Evolutionary conservation across 2,329 filamentous ascomycete genomes (phyloP), one percentile per base, ranked within the genome.

Genomic region (Talaromyces sp.): DNA sequence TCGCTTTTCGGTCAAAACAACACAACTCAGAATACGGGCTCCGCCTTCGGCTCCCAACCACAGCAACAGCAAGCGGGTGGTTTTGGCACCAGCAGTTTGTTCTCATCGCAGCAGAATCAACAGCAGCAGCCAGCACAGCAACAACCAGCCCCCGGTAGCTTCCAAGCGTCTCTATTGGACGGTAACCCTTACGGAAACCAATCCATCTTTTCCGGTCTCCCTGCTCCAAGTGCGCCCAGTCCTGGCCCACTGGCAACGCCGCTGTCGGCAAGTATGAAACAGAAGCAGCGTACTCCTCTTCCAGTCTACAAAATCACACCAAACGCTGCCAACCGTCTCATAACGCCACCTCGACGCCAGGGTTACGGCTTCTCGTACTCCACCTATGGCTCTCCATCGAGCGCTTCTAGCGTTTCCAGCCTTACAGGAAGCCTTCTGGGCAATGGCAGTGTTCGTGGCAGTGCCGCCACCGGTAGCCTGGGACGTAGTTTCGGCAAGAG

Each of bases 361-460:
- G 91, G 91, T 5, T 97, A 91, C 71, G 93, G 93, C 2, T 96
- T 97, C 73, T 92, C 89, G 1, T 97, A 97, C 76, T 96, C 92
- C 65, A 92, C 88, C 2, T 96, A 96, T 68, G 91, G 91, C 51
- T 93, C 89, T 1, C 92, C 93, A 6, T 86, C 89, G 4, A 82
- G 88, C 70, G 82, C 80, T 41, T 80, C 84, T 50, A 91, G 88
- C 73, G 89, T 89, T 7, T 89, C 90, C 5, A 86, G 85, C 41
- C 77, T 89, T 56, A 84, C 85, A 26, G 86, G 85, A 69, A 92
- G 87, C 70, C 75, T 93, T 38, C 75, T 89, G 35, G 74, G 75
- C 46, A 51, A 13, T 51, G 71, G 71, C 58, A 70, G 72, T 58
- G 63, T 75, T 50, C 70, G 67, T 51, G 67, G 70, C 32, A 77